Base-by-base conservation (phyloP, 371 early-diverging fungal species). In the Zychaea mexicana region DNA sequence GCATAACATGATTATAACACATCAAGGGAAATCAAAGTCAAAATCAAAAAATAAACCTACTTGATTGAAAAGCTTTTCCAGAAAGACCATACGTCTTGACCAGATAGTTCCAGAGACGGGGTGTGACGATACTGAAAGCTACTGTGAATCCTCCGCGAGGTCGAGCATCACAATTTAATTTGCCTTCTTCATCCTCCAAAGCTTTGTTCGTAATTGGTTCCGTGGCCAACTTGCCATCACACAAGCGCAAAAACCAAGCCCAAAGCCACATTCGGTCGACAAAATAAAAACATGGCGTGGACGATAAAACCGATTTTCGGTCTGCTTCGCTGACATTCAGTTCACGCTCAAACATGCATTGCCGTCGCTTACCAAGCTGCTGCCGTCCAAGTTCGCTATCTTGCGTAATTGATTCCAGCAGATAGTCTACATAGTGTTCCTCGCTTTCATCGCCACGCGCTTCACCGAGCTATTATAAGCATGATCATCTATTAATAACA, bases 201-300 rank as follows among this genome's bases (percentile, higher is more conserved):
- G 55, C 61, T 4, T 64, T 28, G 57, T 81, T 81, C 8, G 64
- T 68, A 26, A 81, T 65, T 2, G 77, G 73, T 0, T 74, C 74
- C 10, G 45, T 59, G 0, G 75, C 78, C 30, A 76, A 63, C 39
- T 77, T 74, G 36, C 82, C 82, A 68, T 81, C 82, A 57, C 82
- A 81, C 32, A 78, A 57, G 15, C 76, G 64, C 45, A 81, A 66
- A 60, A 81, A 81, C 82, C 82, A 81, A 0, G 77, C 66, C 2
- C 74, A 69, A 28, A 78, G 47, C 82, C 82, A 81, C 3, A 74
- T 30, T 33, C 82, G 69, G 54, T 81, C 78, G 2, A 81, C 64
- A 39, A 81, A 71, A 57, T 76, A 78, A 56, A 71, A 81, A 26
- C 54, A 59, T 22, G 65, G 62, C 10, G 27, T 55, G 3, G 52